Base-by-base conservation (phyloP, 768 basidiomycete species). In the Boletus barrowsii region DNA sequence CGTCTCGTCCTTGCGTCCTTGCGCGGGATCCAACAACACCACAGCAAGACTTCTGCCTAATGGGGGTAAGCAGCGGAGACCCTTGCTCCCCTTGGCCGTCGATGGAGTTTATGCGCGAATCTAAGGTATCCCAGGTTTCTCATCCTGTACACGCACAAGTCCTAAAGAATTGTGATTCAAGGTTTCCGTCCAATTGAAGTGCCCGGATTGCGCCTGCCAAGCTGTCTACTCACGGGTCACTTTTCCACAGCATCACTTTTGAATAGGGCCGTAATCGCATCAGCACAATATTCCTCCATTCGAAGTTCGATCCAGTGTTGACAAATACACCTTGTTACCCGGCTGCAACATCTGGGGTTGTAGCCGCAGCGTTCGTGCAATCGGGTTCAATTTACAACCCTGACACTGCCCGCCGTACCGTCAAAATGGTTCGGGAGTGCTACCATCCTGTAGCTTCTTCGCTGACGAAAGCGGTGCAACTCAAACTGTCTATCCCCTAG, bases 361-460 rank as follows among this genome's bases (percentile, higher is more conserved):
- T 2, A 13, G 33, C 11, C 3, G 7, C 8, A 14, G 10, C 15
- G 13, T 15, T 11, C 15, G 44, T 45, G 39, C 11, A 11, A 42
- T 22, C 20, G 5, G 24, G n/a, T 41, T 24, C 3, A 15, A 1
- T 10, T 22, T 9, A 8, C 20, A 13, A 30, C 7, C 22, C 11
- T 30, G 26, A 29, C 43, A 55, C 37, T 20, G 37, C 36, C 3
- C 6, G 7, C 15, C 14, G 22, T 22, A 26, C 26, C 9, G 26
- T 29, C 17, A 5, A 18, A 9, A 10, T 20, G 46, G 13, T 18
- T 4, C 15, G 13, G 32, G 22, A 7, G 2, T 6, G 4, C 5
- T 24, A 2, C 56, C 56, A 57, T 18, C 32, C 56, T 57, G 56
- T 57, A 18, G 4, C 9, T 32, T 32, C 32, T 32, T 32, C 11